Percentiles rank a stretch among this genome's conserved stretches.
Conservation (phyloP, 306 rosid genomes). For the Carpinus fangiana region DNA sequence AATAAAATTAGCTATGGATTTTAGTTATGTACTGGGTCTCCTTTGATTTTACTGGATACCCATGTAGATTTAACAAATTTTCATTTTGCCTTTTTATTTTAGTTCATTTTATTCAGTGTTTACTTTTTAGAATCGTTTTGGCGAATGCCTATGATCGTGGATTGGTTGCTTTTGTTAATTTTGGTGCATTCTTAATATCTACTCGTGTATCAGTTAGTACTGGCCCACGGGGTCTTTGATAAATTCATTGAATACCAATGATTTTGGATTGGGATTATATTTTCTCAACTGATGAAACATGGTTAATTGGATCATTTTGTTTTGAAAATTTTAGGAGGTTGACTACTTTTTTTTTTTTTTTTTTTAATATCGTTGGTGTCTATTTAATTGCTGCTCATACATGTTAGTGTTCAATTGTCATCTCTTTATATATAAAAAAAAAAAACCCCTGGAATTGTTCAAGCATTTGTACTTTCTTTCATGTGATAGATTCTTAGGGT, state of each 20-base stretch:
- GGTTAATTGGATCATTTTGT: background rate
- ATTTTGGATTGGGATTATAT: conserved; percentile 10
- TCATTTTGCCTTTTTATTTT: conserved; percentile 1
- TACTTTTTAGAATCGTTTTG: background rate
- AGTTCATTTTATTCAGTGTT: background rate
- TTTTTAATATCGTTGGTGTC: background rate
- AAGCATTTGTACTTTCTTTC: background rate
- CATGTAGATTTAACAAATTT: background rate
- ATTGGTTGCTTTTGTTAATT: conserved; percentile 4
- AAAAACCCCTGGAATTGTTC: too few relatives aligned
- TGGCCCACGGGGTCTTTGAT: background rate
- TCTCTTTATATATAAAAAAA: background rate
- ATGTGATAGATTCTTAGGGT: background rate
- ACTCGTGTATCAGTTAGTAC: background rate
- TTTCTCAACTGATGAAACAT: background rate
- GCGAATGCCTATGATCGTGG: conserved; percentile 14
- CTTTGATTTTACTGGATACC: conserved; percentile 8
- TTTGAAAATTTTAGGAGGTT: background rate
- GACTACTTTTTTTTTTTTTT: too few relatives aligned
- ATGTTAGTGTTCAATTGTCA: background rate
- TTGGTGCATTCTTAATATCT: background rate
- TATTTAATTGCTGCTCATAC: background rate
- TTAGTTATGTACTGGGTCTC: conserved; percentile 9
- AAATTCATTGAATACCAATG: conserved; percentile 10
- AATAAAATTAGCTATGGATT: background rate